These are phyloP conservation scores for Neodidymelliopsis sp. DNA, from an alignment of 2,329 filamentous ascomycete species.

Conservation along the genomic window DNA sequence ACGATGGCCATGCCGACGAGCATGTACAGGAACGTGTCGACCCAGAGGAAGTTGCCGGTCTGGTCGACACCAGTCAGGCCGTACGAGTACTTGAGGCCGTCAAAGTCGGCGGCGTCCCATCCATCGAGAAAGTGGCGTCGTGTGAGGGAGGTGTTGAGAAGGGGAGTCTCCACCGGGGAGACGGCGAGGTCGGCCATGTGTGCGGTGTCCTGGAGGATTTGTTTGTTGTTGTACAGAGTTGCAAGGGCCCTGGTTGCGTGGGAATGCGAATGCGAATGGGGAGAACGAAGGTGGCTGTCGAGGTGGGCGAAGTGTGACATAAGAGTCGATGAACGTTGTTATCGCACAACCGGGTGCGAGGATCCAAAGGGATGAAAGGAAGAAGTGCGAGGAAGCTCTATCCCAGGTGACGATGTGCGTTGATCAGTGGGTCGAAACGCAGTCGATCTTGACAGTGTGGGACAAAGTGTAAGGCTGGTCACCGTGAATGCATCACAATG, in stretches of 20 bases:
- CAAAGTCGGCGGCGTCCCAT: constrained; percentile 41
- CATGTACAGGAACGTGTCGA: constrained; percentile 53
- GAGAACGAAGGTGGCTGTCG: constrained; percentile 14
- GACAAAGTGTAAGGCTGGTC: constrained; percentile 29
- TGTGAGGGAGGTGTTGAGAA: constrained; percentile 19
- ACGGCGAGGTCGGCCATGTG: constrained; percentile 34
- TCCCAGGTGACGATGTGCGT: constrained; percentile 24
- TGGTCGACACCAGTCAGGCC: constrained; percentile 59
- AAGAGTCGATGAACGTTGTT: constrained; percentile 7
- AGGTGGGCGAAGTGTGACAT: constrained; percentile 17
- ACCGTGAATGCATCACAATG: constrained; percentile 43
- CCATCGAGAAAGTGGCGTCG: constrained; percentile 38
- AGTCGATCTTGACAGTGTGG: constrained; percentile 32
- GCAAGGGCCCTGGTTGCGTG: constrained; percentile 5
- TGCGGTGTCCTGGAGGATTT: constrained; percentile 8
- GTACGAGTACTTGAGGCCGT: constrained; percentile 49
- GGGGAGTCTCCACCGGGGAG: constrained; percentile 17
- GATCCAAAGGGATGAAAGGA: constrained; percentile 4
- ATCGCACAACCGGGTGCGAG: constrained; percentile 28
- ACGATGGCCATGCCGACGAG: constrained; percentile 42
- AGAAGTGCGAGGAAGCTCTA: constrained; percentile 23
- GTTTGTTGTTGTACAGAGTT: constrained; percentile 14
- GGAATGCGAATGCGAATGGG: constrained; percentile 12
- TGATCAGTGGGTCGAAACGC: constrained; percentile 17
- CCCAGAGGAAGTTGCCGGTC: constrained; percentile 56